Evolutionary conservation across 1,284 basidiomycete genomes (phyloP).

Genomic region (Cutaneotrichosporon sp.): DNA sequence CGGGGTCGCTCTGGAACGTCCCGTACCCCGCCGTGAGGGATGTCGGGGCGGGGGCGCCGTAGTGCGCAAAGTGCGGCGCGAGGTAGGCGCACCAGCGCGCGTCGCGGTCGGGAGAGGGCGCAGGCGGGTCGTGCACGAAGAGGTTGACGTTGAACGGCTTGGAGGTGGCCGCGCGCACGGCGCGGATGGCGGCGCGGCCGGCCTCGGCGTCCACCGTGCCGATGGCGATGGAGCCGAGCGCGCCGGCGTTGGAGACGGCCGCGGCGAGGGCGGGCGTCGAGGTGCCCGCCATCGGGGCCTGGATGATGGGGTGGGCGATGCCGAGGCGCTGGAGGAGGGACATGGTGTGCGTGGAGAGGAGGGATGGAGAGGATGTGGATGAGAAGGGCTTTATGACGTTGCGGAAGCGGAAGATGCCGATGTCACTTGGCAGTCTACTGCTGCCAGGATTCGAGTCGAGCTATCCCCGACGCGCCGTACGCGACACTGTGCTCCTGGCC

Average conservation of each 20-base stretch:
- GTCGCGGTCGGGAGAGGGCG: constrained; percentile 17
- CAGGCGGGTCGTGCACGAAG: constrained; percentile 29
- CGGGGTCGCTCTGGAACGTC: constrained; percentile 33
- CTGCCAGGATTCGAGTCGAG: too few species aligned
- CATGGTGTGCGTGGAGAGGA: constrained; percentile 4
- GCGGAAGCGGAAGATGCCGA: too few species aligned
- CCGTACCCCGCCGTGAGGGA: constrained; percentile 32
- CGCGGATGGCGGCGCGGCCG: constrained; percentile 30
- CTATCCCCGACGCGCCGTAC: too few species aligned
- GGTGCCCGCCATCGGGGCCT: constrained; percentile 48
- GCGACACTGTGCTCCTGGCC: too few species aligned
- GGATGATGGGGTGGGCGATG: constrained; percentile 39
- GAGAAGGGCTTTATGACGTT: too few species aligned
- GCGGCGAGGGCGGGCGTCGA: constrained; percentile 44
- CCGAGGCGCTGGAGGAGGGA: constrained; percentile 25
- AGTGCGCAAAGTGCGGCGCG: constrained; percentile 26
- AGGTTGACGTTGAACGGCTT: constrained; percentile 45
- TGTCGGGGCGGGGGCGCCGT: constrained; percentile 27
- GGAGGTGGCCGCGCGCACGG: constrained; percentile 25
- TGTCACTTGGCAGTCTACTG: too few species aligned
- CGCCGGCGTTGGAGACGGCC: constrained; percentile 45
- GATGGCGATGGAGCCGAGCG: constrained; percentile 43
- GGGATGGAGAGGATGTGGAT: too few species aligned
- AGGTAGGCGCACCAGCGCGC: constrained; percentile 32
- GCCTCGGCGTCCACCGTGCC: constrained; percentile 28